Evolutionary conservation across 2,329 filamentous ascomycete genomes (phyloP), one percentile per base, ranked within the genome.

Genomic region (Leptographium flavum): DNA sequence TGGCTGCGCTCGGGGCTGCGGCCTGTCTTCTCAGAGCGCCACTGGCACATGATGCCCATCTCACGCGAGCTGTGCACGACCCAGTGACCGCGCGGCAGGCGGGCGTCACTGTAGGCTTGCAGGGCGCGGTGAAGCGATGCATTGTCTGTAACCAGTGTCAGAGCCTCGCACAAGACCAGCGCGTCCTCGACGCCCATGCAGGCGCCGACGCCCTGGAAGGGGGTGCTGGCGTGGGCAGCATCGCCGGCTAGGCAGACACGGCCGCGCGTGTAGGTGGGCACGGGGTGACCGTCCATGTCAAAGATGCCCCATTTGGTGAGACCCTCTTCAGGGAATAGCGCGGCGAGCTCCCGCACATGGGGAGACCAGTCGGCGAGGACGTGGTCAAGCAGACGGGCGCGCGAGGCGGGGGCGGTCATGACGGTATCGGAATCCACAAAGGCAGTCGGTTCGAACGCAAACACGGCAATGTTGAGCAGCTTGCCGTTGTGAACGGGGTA

Each of bases 171-270:
- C 10, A 54, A 19, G 10, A 52, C 52, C 3, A 52, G 48, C 11
- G 51, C 52, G 17, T 54, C 52, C 46, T 54, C 52, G 15, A 54
- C 40, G 23, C 51, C 46, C 42, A 47, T 50, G 30, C 52, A 48
- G 21, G 51, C 52, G 2, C 52, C 52, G 1, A 48, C 45, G 25
- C 49, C 52, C 48, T 49, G 49, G 36, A 49, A 48, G 35, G 52
- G 52, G 21, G 48, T 53, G 44, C 37, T 28, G 45, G 73, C 72
- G 51, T 78, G 74, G 10, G 74, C 74, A 1, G 73, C 71, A 50
- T 78, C 73, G 13, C 73, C 74, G 0, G 72, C 59, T 4, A 76
- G 51, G 44, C 68, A 70, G 0, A 73, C 45, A 17, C 58, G 57
- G 31, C 60, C 46, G 56, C 74, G 69, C 56, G 74, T 76, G 3